Conservation (phyloP, 1,284 basidiomycete genomes). For the Phaffia rhodozyma region DNA sequence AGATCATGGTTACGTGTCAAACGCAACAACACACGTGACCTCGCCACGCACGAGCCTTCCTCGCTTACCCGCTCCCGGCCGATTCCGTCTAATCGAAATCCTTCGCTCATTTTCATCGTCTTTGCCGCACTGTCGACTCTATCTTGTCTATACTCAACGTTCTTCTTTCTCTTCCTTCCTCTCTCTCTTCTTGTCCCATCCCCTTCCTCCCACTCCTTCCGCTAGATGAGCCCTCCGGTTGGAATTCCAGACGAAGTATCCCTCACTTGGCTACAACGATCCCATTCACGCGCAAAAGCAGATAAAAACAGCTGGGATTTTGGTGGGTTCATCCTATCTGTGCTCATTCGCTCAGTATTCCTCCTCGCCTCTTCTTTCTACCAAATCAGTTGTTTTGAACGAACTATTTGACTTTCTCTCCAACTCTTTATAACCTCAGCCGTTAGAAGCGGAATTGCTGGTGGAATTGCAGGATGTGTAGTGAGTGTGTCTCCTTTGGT, state of each 20-base stretch:
- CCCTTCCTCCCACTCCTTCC: neutral
- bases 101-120: no score
- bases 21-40: no score
- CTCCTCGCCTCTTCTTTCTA: neutral
- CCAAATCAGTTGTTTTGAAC: neutral
- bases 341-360: conserved; percentile 39
- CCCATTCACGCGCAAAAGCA: conserved; percentile 46
- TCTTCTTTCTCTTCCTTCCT: neutral
- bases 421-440: conserved; percentile 23
- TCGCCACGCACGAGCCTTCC: no score
- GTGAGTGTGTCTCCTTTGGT: conserved; percentile 43
- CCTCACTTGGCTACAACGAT: conserved; percentile 31
- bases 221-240: neutral
- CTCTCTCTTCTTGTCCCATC: neutral
- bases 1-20: no score
- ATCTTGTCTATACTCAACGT: neutral
- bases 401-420: neutral
- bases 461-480: conserved; percentile 84
- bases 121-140: no score
- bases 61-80: no score
- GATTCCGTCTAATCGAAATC: no score
- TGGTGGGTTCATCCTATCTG: conserved; percentile 27
- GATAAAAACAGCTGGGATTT: conserved; percentile 64
- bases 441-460: conserved; percentile 55
- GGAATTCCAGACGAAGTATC: neutral